A percentile compares a stretch with the other conserved stretches of the same genome.
Evolutionary conservation across 2,329 filamentous ascomycete species (phyloP).

Genomic region (Colletotrichum brevisporum): DNA sequence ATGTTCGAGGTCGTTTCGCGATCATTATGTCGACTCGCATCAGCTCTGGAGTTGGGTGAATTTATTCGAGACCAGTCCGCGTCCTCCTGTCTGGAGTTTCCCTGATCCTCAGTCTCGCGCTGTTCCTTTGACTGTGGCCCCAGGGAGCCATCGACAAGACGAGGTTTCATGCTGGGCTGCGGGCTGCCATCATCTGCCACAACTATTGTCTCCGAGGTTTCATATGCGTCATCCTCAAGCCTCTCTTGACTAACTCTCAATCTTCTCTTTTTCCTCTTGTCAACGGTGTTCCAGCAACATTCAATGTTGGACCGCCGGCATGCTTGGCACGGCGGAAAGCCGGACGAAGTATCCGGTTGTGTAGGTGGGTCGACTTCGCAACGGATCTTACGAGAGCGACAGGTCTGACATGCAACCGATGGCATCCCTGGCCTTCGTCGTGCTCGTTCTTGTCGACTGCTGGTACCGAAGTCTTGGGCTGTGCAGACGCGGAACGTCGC

Average conservation of each 20-base stretch:
- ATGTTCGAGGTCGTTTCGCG: not conserved
- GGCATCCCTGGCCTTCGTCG: slow-evolving; percentile 4
- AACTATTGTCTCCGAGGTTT: not conserved
- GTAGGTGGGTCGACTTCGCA: not conserved
- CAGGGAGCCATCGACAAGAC: no score
- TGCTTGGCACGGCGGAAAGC: slow-evolving; percentile 3
- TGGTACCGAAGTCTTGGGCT: not conserved
- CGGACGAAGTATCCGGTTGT: not conserved
- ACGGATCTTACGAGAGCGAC: slow-evolving; percentile 12
- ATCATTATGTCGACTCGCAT: not conserved
- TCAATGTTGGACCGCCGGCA: slow-evolving; percentile 11
- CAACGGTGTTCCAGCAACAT: slow-evolving; percentile 7
- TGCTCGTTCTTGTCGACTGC: not conserved
- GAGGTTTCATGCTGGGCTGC: no score
- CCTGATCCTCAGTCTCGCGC: not conserved
- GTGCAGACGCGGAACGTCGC: slow-evolving; percentile 14
- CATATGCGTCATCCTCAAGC: not conserved
- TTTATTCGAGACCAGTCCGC: not conserved
- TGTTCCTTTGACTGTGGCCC: not conserved
- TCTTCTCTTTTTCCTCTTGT: slow-evolving; percentile 9
- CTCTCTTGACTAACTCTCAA: not conserved
- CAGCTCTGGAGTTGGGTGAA: not conserved
- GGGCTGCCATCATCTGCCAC: not conserved
- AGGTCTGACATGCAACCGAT: slow-evolving; percentile 7
- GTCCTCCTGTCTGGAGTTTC: not conserved